Evolutionary conservation across 306 rosid genomes (phyloP), one percentile per base, ranked within the genome.

Genomic region (Carpinus fangiana): DNA sequence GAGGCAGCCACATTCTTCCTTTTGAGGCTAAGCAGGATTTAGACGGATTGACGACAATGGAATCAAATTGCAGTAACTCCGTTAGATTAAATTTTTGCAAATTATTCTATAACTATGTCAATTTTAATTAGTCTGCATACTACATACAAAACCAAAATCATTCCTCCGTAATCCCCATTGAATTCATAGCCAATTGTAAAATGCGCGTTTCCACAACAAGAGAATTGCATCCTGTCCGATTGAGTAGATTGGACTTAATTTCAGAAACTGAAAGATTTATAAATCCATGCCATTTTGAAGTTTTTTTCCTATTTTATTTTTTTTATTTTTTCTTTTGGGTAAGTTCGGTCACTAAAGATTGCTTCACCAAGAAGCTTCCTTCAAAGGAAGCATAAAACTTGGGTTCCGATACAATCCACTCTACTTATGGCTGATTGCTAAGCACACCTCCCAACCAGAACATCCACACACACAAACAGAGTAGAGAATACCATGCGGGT

Each of bases 401-500:
- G 57, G 57, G 7, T 13, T 52, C 57, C 7, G 1, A 11, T 52
- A 52, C 57, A 52, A 16, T 16, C 12, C 4, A 16, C 56, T 52
- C 17, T 52, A 12, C 56, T 52, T 16, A 16, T 51, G 6, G 56
- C 17, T 52, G 56, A 52, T 52, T 52, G 56, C n/a, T 12, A 52
- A 12, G n/a, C 56, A 2, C 17, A 52, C 20, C 56, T 52, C 51
- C 51, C 13, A 4, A 52, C 56, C 56, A 52, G 7, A 1, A 52
- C 7, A 14, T 55, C 8, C 60, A 55, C 60, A 10, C 12, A 54
- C 9, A 10, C 23, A 20, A 53, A 11, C 17, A 34, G 18, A 10
- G n/a, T 12, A 65, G 47, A 61, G 26, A 72, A 59, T 91, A 94
- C 98, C 98, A 94, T 80, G 79, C 83, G 89, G 20, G 94, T 77